Evolutionary conservation across 2,329 filamentous ascomycete species (phyloP).

Genomic region (Aspergillus flavus): DNA sequence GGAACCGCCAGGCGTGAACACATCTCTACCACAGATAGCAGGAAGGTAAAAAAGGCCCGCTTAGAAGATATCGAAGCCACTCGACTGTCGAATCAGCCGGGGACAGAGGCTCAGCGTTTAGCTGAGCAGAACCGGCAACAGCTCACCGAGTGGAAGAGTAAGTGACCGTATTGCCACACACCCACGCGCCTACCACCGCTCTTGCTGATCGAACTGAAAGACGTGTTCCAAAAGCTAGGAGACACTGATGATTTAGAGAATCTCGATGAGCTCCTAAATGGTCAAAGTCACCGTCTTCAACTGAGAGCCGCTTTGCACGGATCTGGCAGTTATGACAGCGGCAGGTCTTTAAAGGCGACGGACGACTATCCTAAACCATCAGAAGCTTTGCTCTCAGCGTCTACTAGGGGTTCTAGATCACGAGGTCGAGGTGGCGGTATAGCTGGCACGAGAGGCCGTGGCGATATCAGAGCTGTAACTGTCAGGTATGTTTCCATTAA

Average conservation of each 20-base stretch:
- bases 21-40: conserved; percentile 37
- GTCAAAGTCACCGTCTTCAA: conserved; percentile 41
- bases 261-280: conserved; percentile 37
- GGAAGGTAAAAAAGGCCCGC: conserved; percentile 13
- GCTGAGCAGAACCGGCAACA: conserved; percentile 28
- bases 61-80: conserved; percentile 31
- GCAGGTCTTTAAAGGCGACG: background rate
- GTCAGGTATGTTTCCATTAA: background rate
- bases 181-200: background rate
- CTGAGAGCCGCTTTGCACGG: conserved; percentile 26
- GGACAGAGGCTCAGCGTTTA: conserved; percentile 30
- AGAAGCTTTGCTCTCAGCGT: background rate
- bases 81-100: conserved; percentile 33
- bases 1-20: conserved; percentile 39
- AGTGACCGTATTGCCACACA: conserved; percentile 8
- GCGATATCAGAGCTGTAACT: background rate
- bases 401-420: conserved; percentile 8
- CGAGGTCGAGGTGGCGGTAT: conserved; percentile 30
- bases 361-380: background rate
- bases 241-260: conserved; percentile 34
- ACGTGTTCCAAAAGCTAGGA: conserved; percentile 30
- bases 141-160: conserved; percentile 39
- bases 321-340: conserved; percentile 20
- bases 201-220: conserved; percentile 27
- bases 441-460: conserved; percentile 25